These are phyloP conservation scores for Scorias spongiosa DNA, from an alignment of 2,329 filamentous ascomycete species.

Conservation along the genomic window DNA sequence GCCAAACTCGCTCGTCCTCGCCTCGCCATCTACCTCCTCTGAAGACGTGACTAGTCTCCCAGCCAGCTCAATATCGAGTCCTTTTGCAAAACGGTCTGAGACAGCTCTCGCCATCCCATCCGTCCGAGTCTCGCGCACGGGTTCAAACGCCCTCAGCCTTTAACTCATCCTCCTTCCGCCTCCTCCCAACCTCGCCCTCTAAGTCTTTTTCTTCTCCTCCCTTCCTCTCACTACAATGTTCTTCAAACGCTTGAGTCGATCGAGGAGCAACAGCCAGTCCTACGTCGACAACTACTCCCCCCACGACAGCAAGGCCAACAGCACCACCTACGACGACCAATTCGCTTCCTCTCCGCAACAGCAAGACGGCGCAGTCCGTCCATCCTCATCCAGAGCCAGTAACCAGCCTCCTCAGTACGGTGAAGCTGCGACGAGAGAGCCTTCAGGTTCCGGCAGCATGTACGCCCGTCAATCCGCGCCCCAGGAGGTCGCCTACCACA, in stretches of 20 bases:
- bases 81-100: no score
- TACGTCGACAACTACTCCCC: slow-evolving; percentile 34
- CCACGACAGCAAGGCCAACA: slow-evolving; percentile 28
- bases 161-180: not conserved
- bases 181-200: slow-evolving; percentile 5
- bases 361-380: slow-evolving; percentile 14
- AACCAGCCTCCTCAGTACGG: slow-evolving; percentile 11
- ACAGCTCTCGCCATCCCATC: no score
- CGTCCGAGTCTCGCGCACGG: no score
- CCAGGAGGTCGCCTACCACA: slow-evolving; percentile 20
- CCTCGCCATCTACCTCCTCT: no score
- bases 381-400: slow-evolving; percentile 23
- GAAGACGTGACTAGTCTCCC: no score
- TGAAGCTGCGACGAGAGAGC: slow-evolving; percentile 12
- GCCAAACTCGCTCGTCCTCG: no score
- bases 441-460: slow-evolving; percentile 22
- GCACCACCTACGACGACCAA: slow-evolving; percentile 24
- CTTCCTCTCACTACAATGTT: slow-evolving; percentile 22
- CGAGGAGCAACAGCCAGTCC: slow-evolving; percentile 32
- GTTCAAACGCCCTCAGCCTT: not conserved
- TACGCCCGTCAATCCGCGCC: slow-evolving; percentile 29
- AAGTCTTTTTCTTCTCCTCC: slow-evolving; percentile 8
- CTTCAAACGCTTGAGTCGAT: slow-evolving; percentile 33
- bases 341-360: slow-evolving; percentile 8
- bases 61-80: no score